A percentile compares a stretch with the other conserved stretches of the same genome.
These are phyloP conservation scores for Trichoderma aggressivum DNA, from an alignment of 2,329 filamentous ascomycete genomes.

Conservation along the genomic window DNA sequence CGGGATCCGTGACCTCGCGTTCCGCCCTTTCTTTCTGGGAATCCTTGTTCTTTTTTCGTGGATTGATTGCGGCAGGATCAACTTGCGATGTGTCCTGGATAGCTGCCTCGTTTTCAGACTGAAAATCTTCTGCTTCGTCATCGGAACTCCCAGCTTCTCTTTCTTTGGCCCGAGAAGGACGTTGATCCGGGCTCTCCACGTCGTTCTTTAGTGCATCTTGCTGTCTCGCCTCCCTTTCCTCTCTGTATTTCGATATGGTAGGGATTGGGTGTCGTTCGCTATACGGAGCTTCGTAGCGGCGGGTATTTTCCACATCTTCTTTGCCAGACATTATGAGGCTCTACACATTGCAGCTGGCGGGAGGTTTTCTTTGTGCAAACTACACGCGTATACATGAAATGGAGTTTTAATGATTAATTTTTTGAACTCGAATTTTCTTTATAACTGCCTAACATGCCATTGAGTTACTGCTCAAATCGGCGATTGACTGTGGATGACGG, in stretches of 20 bases:
- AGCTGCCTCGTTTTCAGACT: conserved; percentile 10
- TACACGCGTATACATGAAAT: neutral
- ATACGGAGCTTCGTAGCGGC: conserved; percentile 41
- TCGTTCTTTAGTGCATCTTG: conserved; percentile 35
- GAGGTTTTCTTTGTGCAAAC: neutral
- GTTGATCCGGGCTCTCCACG: conserved; percentile 21
- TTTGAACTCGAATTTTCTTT: neutral
- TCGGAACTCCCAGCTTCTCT: conserved; percentile 4
- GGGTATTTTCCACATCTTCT: conserved; percentile 37
- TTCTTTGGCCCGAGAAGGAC: conserved; percentile 2
- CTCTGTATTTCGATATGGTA: conserved; percentile 47
- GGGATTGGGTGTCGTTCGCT: conserved; percentile 44
- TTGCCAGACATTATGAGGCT: conserved; percentile 32
- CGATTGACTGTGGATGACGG: neutral
- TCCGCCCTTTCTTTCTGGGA: conserved; percentile 49
- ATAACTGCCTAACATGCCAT: neutral
- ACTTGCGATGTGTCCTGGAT: conserved; percentile 37
- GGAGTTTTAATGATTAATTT: neutral
- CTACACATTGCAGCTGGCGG: neutral
- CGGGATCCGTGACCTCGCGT: conserved; percentile 67
- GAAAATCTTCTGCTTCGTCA: neutral
- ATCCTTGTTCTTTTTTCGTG: conserved; percentile 46
- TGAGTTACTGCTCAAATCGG: neutral
- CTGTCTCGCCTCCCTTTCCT: conserved; percentile 45
- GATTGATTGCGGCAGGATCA: conserved; percentile 37